A percentile compares a stretch with the other conserved stretches of the same genome.
Evolutionary conservation across 2,329 filamentous ascomycete genomes (phyloP).

Genomic region (Rutstroemia sp.): DNA sequence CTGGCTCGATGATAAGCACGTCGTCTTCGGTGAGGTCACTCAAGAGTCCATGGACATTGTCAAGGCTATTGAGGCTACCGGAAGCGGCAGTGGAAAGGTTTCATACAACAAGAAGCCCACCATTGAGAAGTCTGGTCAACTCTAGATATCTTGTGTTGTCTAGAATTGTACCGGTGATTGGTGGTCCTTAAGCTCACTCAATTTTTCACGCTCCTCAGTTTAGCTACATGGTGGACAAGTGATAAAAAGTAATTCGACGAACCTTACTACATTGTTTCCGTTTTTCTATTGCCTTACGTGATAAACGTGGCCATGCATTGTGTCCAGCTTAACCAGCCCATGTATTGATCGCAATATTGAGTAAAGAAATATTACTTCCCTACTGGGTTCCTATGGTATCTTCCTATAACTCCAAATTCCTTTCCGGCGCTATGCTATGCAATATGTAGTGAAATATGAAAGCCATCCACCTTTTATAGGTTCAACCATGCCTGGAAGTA

Average conservation of each 20-base stretch:
- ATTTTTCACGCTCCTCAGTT: not conserved
- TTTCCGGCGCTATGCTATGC: conserved; percentile 26
- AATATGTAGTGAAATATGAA: conserved; percentile 10
- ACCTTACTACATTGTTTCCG: conserved; percentile 8
- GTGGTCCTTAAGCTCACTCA: conserved; percentile 13
- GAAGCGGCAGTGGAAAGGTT: conserved; percentile 46
- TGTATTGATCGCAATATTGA: not conserved
- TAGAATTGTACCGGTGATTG: conserved; percentile 31
- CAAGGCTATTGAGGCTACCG: conserved; percentile 54
- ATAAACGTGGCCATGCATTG: too few relatives aligned
- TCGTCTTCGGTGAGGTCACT: conserved; percentile 76
- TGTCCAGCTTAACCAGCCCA: not conserved
- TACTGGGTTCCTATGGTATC: conserved; percentile 21
- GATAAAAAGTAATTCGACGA: conserved; percentile 9
- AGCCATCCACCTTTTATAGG: conserved; percentile 28
- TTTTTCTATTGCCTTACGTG: too few relatives aligned
- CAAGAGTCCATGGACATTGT: conserved; percentile 41
- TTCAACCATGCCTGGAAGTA: conserved; percentile 85
- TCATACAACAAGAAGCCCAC: conserved; percentile 50
- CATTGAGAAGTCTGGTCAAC: conserved; percentile 46
- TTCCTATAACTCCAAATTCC: conserved; percentile 24
- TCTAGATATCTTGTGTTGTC: conserved; percentile 2
- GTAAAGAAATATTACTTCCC: too few relatives aligned
- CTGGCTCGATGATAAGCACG: conserved; percentile 92
- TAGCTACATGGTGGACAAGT: conserved; percentile 7